Base-by-base conservation (phyloP, 2,329 filamentous ascomycete genomes). In the Neopestalotiopsis sp. region DNA sequence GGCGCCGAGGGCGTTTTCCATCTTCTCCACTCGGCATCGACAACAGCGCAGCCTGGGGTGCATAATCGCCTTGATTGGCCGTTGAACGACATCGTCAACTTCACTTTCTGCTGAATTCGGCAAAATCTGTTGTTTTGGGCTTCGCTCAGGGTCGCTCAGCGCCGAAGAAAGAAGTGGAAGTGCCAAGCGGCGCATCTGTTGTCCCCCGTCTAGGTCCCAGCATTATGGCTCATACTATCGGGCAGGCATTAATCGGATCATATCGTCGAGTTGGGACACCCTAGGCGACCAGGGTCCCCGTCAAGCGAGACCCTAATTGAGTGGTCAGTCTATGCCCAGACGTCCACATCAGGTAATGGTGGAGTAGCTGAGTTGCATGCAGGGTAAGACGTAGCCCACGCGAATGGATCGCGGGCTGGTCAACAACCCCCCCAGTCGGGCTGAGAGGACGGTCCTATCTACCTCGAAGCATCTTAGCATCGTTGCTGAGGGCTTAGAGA, bases 101-200 rank as follows among this genome's bases (percentile, higher is more conserved):
- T 53, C 45, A 53, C 3, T 53, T 53, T 17, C 4, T 7, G 45
- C n/a, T 53, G 45, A 53, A 53, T 53, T 20, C 20, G 45, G 45
- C n/a, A 9, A 53, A 1, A 9, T 53, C 9, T 53, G 45, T 53
- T 53, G 45, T 53, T 53, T 17, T 53, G 45, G 34, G 45, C 45
- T n/a, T 53, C 45, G 45, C 45, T 53, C 45, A 53, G 45, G 14
- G n/a, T 53, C 45, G 45, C 45, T 53, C 45, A 53, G 45, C 45
- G n/a, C 45, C 45, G n/a, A 53, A 20, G n/a, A 53, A 17, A 53
- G 7, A n/a, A 9, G 17, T 53, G 24, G 24, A 28, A 28, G 24
- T 28, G 24, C 24, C 24, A 28, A 28, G 24, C 24, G 24, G 24
- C 24, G 24, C 24, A 28, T 28, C 24, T 28, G 24, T 28, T 28